Evolutionary conservation across 345 rosid genomes (phyloP).

Genomic region (Microcos paniculata): DNA sequence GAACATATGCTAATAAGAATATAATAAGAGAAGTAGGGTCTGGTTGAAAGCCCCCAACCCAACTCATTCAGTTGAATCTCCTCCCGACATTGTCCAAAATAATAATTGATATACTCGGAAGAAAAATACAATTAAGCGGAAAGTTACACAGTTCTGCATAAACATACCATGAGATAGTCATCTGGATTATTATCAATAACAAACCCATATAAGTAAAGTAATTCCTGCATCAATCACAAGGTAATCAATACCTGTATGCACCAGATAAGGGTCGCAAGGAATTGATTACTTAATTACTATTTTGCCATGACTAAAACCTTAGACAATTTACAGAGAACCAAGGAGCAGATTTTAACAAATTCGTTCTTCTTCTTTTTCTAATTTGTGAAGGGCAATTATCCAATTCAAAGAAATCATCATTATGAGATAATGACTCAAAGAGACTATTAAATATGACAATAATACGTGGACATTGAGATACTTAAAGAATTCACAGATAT

Average conservation of each 20-base stretch:
- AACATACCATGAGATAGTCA: constrained; percentile 85
- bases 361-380: neutral
- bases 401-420: neutral
- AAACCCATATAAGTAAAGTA: constrained; percentile 90
- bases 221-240: constrained; percentile 54
- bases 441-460: neutral
- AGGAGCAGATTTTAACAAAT: neutral
- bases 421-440: no score
- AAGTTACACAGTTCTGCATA: constrained; percentile 2
- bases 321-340: neutral
- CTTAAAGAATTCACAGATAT: neutral
- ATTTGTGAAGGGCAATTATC: neutral
- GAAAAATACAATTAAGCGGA: neutral
- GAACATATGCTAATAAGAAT: neutral
- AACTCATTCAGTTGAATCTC: constrained; percentile 3
- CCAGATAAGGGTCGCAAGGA: neutral
- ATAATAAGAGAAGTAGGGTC: neutral
- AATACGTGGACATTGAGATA: neutral
- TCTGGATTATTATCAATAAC: constrained; percentile 83
- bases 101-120: neutral
- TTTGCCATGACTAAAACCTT: neutral
- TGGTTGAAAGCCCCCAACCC: constrained; percentile 3
- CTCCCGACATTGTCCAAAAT: neutral
- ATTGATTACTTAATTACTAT: neutral
- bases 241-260: neutral